These are phyloP conservation scores for Cryptococcus amylolentus DNA, from an alignment of 1,284 basidiomycete species.

Conservation along the genomic window DNA sequence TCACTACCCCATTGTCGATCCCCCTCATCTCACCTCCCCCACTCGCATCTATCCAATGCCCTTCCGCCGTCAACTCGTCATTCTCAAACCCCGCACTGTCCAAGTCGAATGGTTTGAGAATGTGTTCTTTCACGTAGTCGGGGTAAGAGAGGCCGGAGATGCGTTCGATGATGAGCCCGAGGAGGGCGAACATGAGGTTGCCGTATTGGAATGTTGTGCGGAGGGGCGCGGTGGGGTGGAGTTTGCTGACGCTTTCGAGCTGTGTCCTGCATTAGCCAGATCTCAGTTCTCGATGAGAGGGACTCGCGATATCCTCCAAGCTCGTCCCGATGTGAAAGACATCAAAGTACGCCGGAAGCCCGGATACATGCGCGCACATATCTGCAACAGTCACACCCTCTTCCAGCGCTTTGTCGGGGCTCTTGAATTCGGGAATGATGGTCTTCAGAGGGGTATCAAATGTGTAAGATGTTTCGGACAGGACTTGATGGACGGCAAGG, in stretches of 20 bases:
- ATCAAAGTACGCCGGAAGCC: slow-evolving; percentile 1
- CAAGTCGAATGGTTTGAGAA: slow-evolving; percentile 2
- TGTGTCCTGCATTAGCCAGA: neutral
- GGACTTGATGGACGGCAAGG: neutral
- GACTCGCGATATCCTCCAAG: neutral
- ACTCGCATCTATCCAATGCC: neutral
- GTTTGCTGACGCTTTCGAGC: neutral
- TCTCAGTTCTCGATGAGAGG: neutral
- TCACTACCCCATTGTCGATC: slow-evolving; percentile 9
- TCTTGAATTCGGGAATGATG: neutral
- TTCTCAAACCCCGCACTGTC: neutral
- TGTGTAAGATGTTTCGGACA: neutral
- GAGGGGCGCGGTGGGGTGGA: neutral
- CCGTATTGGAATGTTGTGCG: slow-evolving; percentile 1
- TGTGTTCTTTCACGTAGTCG: neutral
- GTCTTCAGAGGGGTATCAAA: neutral
- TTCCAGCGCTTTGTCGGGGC: neutral
- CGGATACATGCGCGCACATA: slow-evolving; percentile 3
- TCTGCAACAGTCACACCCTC: neutral
- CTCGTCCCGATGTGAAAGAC: neutral
- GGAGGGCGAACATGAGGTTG: neutral
- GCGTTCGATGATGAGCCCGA: slow-evolving; percentile 3
- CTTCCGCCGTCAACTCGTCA: neutral
- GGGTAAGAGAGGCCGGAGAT: slow-evolving; percentile 1
- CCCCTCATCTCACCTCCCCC: slow-evolving; percentile 4